phyloP scores from a whole-genome alignment of 495 filamentous ascomycete genomes.

The Penicillium longicatenatum region DNA sequence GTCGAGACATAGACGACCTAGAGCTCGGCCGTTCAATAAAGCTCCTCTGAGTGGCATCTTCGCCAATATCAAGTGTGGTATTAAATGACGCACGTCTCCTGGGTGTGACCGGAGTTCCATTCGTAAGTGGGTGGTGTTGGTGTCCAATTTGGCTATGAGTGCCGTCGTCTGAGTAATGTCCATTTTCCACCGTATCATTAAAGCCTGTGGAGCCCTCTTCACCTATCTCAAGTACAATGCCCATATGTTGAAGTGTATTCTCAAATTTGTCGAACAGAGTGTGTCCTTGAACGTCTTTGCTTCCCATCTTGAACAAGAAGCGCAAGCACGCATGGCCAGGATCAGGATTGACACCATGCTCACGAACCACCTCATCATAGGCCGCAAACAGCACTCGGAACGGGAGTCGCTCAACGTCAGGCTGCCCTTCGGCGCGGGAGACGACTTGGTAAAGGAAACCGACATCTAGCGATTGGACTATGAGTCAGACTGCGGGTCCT shows the following conservation, averaged over 20 bases:
- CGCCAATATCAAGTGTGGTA: slow-evolving; percentile 56
- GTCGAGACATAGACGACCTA: slow-evolving; percentile 50
- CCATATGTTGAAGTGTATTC: slow-evolving; percentile 61
- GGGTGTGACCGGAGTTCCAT: slow-evolving; percentile 33
- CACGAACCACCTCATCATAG: slow-evolving; percentile 70
- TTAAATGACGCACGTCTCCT: slow-evolving; percentile 59
- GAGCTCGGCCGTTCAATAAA: slow-evolving; percentile 44
- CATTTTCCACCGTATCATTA: slow-evolving; percentile 31
- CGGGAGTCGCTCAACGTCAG: slow-evolving; percentile 63
- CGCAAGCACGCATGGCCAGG: slow-evolving; percentile 74
- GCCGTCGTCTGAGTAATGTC: slow-evolving; percentile 24
- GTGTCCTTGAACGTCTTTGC: slow-evolving; percentile 45
- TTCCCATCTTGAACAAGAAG: slow-evolving; percentile 80
- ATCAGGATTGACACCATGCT: slow-evolving; percentile 67
- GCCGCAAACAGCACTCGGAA: slow-evolving; percentile 80
- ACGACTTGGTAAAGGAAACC: slow-evolving; percentile 76
- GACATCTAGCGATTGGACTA: slow-evolving; percentile 59
- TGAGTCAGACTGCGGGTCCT: slow-evolving; percentile 13
- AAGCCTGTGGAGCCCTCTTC: slow-evolving; percentile 26
- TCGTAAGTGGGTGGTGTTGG: slow-evolving; percentile 17
- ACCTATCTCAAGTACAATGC: slow-evolving; percentile 67
- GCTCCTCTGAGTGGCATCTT: slow-evolving; percentile 47
- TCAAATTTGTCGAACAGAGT: slow-evolving; percentile 68
- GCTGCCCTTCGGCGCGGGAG: slow-evolving; percentile 64
- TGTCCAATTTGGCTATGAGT: slow-evolving; percentile 23